These are phyloP conservation scores for Pseudocercospora fuligena DNA, from an alignment of 2,329 filamentous ascomycete species.

Conservation along the genomic window DNA sequence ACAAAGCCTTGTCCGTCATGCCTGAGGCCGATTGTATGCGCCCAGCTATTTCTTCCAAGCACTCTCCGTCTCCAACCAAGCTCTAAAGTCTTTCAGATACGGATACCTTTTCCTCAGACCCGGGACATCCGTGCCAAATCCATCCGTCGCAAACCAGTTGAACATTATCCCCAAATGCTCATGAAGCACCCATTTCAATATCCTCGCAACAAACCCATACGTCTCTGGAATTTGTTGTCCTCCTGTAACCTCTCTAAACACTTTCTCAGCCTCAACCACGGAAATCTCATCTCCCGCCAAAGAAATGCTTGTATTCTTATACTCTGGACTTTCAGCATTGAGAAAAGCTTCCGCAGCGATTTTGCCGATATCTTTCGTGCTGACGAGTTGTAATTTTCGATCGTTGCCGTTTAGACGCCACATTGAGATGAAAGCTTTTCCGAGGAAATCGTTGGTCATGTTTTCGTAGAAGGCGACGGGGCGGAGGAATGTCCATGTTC, in stretches of 20 bases:
- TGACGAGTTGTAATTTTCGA: slow-evolving; percentile 45
- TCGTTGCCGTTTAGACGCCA: slow-evolving; percentile 42
- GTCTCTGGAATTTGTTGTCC: slow-evolving; percentile 51
- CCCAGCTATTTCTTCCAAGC: slow-evolving; percentile 39
- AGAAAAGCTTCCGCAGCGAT: slow-evolving; percentile 58
- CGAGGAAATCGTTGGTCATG: slow-evolving; percentile 52
- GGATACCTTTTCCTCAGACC: slow-evolving; percentile 50
- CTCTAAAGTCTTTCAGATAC: slow-evolving; percentile 53
- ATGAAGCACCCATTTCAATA: slow-evolving; percentile 48
- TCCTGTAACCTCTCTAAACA: slow-evolving; percentile 55
- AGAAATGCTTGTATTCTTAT: slow-evolving; percentile 51
- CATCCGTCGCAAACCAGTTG: slow-evolving; percentile 56
- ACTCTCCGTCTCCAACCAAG: slow-evolving; percentile 56
- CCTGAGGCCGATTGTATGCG: background rate
- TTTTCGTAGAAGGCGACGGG: slow-evolving; percentile 70
- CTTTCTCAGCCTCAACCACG: slow-evolving; percentile 49
- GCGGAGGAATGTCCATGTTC: slow-evolving; percentile 63
- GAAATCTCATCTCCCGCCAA: slow-evolving; percentile 60
- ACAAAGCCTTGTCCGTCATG: background rate
- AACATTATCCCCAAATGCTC: slow-evolving; percentile 40
- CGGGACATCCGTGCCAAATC: slow-evolving; percentile 54
- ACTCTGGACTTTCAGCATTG: slow-evolving; percentile 46
- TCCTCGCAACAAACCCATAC: slow-evolving; percentile 48
- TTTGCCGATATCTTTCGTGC: slow-evolving; percentile 49
- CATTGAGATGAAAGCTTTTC: slow-evolving; percentile 55